Evolutionary conservation across 2,329 filamentous ascomycete genomes (phyloP).

Genomic region (Dactylellina cionopaga): DNA sequence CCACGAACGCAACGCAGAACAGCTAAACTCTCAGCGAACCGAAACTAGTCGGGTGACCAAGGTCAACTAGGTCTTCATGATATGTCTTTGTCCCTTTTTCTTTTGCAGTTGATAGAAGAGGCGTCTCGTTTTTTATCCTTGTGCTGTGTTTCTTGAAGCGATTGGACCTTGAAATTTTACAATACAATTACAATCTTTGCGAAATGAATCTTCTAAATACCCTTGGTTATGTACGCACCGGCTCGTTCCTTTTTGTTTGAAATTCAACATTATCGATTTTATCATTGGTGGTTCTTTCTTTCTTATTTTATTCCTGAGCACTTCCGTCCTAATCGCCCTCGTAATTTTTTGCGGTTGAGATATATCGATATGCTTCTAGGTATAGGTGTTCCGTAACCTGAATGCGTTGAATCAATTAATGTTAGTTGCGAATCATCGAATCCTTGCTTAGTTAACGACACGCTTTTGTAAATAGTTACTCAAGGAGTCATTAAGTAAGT

Average conservation of each 20-base stretch:
- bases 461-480: too few relatives aligned
- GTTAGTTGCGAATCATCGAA: too few relatives aligned
- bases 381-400: too few relatives aligned
- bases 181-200: background rate
- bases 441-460: too few relatives aligned
- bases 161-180: background rate
- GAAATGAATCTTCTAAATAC: background rate
- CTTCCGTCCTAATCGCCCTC: too few relatives aligned
- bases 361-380: too few relatives aligned
- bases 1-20: constrained; percentile 90
- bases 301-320: background rate
- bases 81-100: background rate
- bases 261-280: background rate
- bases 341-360: too few relatives aligned
- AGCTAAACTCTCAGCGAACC: constrained; percentile 90
- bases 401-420: too few relatives aligned
- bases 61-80: constrained; percentile 72
- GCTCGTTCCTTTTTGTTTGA: background rate
- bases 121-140: background rate
- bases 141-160: background rate
- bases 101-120: background rate
- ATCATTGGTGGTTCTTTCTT: background rate
- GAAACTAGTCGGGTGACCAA: constrained; percentile 77
- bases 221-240: too few relatives aligned
- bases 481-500: too few relatives aligned